Evolutionary conservation across 2,329 filamentous ascomycete genomes (phyloP).

Genomic region (Fusarium piperis): DNA sequence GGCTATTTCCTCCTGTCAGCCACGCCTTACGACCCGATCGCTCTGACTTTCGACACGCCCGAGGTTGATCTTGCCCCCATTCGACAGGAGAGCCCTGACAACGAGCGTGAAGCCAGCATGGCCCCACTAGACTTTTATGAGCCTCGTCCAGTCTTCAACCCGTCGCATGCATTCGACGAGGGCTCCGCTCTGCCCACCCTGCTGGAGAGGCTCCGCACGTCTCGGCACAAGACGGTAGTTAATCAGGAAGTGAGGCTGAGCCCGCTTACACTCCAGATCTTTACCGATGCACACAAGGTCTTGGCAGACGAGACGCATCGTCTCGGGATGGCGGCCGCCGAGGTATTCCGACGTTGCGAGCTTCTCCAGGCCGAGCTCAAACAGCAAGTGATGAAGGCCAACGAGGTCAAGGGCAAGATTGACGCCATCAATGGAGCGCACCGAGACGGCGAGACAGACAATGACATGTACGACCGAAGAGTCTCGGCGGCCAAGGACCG

Average conservation of each 20-base stretch:
- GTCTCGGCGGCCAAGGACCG: conserved; percentile 63
- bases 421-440: conserved; percentile 66
- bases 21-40: conserved; percentile 66
- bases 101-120: conserved; percentile 54
- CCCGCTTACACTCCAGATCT: conserved; percentile 74
- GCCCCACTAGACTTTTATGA: conserved; percentile 64
- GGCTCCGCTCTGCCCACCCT: conserved; percentile 65
- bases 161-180: conserved; percentile 68
- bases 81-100: conserved; percentile 54
- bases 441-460: conserved; percentile 61
- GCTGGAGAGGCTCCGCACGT: conserved; percentile 66
- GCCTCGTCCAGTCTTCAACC: conserved; percentile 73
- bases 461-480: conserved; percentile 67
- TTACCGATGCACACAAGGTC: conserved; percentile 78
- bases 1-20: conserved; percentile 71
- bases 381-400: conserved; percentile 73
- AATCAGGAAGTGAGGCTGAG: conserved; percentile 76
- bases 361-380: conserved; percentile 73
- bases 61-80: conserved; percentile 60
- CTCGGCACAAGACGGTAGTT: conserved; percentile 68
- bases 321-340: conserved; percentile 74
- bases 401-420: conserved; percentile 72
- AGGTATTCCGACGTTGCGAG: conserved; percentile 77
- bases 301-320: conserved; percentile 75
- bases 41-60: conserved; percentile 68